These are phyloP conservation scores for Pythium inflatum DNA, from an alignment of 352 stramenopile species.

Conservation along the genomic window DNA sequence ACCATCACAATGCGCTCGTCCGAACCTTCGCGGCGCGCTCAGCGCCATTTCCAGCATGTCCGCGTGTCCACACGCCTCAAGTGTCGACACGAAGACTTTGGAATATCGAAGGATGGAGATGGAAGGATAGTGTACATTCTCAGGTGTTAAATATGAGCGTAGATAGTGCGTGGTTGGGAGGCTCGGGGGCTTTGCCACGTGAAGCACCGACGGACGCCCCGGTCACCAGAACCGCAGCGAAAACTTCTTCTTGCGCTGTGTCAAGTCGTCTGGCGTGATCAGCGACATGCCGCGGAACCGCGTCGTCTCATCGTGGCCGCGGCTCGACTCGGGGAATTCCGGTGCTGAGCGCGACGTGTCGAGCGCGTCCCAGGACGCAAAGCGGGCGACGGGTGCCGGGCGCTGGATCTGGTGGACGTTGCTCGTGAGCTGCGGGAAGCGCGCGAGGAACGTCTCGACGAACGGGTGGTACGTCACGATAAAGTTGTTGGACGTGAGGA, in stretches of 20 bases:
- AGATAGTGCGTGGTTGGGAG: neutral
- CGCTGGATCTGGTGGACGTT: constrained; percentile 16
- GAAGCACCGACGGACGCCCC: neutral
- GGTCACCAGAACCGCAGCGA: constrained; percentile 67
- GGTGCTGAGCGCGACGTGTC: constrained; percentile 16
- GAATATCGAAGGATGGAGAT: neutral
- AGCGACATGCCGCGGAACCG: constrained; percentile 70
- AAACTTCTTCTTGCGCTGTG: constrained; percentile 72
- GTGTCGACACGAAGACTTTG: neutral
- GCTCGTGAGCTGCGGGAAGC: constrained; percentile 61
- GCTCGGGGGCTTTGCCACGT: neutral
- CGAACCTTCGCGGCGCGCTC: no score
- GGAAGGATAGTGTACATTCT: constrained; percentile 15
- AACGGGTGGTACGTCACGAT: constrained; percentile 66
- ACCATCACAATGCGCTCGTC: no score
- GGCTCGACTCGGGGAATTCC: constrained; percentile 15
- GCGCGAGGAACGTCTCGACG: constrained; percentile 61
- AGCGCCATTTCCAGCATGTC: no score
- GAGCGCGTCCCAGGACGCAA: constrained; percentile 28
- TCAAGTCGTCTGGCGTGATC: constrained; percentile 47
- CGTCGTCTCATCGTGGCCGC: constrained; percentile 28
- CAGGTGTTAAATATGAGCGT: constrained; percentile 11
- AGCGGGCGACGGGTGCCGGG: constrained; percentile 10
- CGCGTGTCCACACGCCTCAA: no score
- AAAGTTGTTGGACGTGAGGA: constrained; percentile 60